These are phyloP conservation scores for Kwoniella heveanensis DNA, from an alignment of 768 basidiomycete genomes.

Conservation along the genomic window DNA sequence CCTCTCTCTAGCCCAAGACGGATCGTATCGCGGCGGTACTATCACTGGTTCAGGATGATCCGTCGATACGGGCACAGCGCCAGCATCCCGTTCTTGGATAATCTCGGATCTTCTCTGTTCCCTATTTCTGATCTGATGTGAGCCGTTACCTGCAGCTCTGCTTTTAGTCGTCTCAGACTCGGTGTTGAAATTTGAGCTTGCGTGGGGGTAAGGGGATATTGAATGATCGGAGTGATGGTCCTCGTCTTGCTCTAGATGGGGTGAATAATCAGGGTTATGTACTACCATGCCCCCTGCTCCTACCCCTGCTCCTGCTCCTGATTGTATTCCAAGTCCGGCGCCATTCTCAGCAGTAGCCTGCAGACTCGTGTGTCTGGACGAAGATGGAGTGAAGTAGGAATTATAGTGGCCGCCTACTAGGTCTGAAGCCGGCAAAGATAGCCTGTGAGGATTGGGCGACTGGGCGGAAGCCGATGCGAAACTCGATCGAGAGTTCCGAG, in stretches of 20 bases:
- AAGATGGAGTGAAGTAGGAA: neutral
- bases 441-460: conserved; percentile 4
- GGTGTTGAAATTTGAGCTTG: neutral
- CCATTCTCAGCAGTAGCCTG: neutral
- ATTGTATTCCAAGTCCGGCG: neutral
- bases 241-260: neutral
- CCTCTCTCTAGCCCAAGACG: conserved; percentile 6
- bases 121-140: neutral
- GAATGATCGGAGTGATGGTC: neutral
- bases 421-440: neutral
- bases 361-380: neutral
- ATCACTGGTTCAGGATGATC: neutral
- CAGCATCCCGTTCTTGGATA: conserved; percentile 14
- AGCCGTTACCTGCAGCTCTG: neutral
- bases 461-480: neutral
- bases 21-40: conserved; percentile 19
- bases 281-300: conserved; percentile 1
- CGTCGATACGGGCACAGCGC: conserved; percentile 1
- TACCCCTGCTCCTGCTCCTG: neutral
- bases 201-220: neutral
- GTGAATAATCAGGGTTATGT: conserved; percentile 8
- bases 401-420: neutral
- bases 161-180: neutral
- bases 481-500: neutral
- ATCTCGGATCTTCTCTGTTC: conserved; percentile 5